These are phyloP conservation scores for Suhomyces choctaworum DNA, from an alignment of 1,139 yeast species.

Conservation along the genomic window DNA sequence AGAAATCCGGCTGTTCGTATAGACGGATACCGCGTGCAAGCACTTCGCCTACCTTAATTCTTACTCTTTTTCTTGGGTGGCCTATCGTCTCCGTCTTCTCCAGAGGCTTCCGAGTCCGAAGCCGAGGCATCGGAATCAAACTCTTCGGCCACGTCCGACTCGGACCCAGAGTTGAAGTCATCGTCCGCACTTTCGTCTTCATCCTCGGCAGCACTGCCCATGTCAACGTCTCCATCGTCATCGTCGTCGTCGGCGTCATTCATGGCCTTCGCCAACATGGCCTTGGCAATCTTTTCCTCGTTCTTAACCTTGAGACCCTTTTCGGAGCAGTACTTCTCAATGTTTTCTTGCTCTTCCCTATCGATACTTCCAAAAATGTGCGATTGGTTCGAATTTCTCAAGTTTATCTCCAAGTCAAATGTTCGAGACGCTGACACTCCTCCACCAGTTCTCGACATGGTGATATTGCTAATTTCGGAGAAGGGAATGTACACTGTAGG, in stretches of 20 bases:
- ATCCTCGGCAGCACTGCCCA: constrained; percentile 72
- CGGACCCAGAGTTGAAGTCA: constrained; percentile 63
- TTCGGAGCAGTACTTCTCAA: constrained; percentile 74
- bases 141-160: constrained; percentile 82
- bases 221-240: constrained; percentile 56
- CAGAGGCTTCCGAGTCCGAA: constrained; percentile 38
- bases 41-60: constrained; percentile 22
- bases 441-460: constrained; percentile 88
- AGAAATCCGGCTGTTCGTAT: no score
- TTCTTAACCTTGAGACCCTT: constrained; percentile 82
- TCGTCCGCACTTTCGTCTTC: constrained; percentile 71
- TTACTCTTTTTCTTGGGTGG: constrained; percentile 51
- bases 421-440: constrained; percentile 80
- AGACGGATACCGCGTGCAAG: no score
- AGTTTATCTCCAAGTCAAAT: constrained; percentile 81
- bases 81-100: constrained; percentile 41
- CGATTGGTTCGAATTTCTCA: constrained; percentile 65
- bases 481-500: constrained; percentile 92
- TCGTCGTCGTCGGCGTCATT: constrained; percentile 70
- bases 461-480: constrained; percentile 71
- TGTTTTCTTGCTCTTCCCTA: constrained; percentile 80
- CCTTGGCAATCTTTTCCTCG: constrained; percentile 86
- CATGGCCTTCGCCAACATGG: constrained; percentile 73
- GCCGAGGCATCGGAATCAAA: constrained; percentile 71
- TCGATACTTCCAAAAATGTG: constrained; percentile 89